These are phyloP conservation scores for Neurospora africana DNA, from an alignment of 495 filamentous ascomycete species.

Conservation along the genomic window DNA sequence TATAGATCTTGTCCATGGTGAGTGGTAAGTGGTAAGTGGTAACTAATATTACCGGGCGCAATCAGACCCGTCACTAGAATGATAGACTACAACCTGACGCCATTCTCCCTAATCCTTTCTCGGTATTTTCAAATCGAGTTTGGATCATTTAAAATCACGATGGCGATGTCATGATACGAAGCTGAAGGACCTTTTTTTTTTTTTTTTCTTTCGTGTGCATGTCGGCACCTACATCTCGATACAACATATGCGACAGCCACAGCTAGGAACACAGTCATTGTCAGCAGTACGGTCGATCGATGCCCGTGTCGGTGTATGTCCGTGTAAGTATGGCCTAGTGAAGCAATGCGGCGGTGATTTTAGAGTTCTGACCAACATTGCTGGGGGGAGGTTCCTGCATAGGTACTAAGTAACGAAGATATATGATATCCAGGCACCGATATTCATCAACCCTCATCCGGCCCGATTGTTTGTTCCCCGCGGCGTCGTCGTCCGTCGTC, in stretches of 20 bases:
- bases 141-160: neutral
- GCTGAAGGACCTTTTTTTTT: neutral
- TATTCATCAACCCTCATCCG: neutral
- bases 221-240: neutral
- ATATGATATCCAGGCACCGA: neutral
- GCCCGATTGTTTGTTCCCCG: neutral
- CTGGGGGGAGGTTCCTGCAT: neutral
- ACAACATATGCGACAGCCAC: neutral
- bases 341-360: neutral
- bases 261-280: neutral
- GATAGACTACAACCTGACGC: too few species aligned
- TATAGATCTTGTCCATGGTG: neutral
- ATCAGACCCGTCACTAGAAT: neutral
- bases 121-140: neutral
- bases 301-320: neutral
- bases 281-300: neutral
- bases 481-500: neutral
- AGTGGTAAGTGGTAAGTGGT: neutral
- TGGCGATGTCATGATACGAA: neutral
- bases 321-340: neutral
- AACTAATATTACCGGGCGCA: neutral
- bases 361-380: neutral
- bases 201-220: neutral
- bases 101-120: neutral
- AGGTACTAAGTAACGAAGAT: neutral